Evolutionary conservation across 495 filamentous ascomycete genomes (phyloP).

Genomic region (Penicillium cosmopolitanum): DNA sequence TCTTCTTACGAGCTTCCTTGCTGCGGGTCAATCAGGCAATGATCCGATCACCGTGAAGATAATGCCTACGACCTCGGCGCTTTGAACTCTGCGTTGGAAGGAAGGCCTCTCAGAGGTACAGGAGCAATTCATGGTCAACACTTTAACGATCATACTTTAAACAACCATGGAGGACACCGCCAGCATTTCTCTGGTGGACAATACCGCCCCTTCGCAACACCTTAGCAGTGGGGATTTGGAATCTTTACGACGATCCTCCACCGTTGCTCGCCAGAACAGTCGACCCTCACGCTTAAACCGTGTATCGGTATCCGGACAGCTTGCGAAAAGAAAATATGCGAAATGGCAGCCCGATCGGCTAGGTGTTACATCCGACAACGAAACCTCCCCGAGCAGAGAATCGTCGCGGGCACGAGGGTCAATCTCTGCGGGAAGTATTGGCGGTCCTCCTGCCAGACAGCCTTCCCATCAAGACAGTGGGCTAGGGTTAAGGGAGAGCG

Average conservation of each 20-base stretch:
- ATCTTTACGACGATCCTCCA: constrained; percentile 25
- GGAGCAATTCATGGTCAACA: background rate
- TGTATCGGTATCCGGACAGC: constrained; percentile 48
- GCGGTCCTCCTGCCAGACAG: constrained; percentile 15
- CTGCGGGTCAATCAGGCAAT: constrained; percentile 10
- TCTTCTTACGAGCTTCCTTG: background rate
- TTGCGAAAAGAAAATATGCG: constrained; percentile 61
- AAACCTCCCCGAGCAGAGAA: constrained; percentile 24
- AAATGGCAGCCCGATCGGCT: constrained; percentile 62
- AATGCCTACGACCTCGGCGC: constrained; percentile 7
- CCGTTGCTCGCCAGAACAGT: constrained; percentile 21
- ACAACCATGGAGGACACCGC: constrained; percentile 28
- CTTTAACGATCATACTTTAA: background rate
- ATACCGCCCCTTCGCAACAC: constrained; percentile 39
- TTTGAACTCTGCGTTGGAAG: background rate
- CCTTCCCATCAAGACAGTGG: constrained; percentile 18
- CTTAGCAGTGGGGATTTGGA: constrained; percentile 20
- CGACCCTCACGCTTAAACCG: constrained; percentile 39
- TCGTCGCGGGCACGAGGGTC: constrained; percentile 27
- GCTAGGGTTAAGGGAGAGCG: constrained; percentile 14
- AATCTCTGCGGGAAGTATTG: constrained; percentile 27
- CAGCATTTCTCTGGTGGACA: constrained; percentile 45
- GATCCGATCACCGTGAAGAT: constrained; percentile 10
- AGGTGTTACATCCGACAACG: constrained; percentile 32
- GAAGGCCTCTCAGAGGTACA: background rate